Evolutionary conservation across 257 asterid genomes (phyloP).

Genomic region (Forsythia suspensa): DNA sequence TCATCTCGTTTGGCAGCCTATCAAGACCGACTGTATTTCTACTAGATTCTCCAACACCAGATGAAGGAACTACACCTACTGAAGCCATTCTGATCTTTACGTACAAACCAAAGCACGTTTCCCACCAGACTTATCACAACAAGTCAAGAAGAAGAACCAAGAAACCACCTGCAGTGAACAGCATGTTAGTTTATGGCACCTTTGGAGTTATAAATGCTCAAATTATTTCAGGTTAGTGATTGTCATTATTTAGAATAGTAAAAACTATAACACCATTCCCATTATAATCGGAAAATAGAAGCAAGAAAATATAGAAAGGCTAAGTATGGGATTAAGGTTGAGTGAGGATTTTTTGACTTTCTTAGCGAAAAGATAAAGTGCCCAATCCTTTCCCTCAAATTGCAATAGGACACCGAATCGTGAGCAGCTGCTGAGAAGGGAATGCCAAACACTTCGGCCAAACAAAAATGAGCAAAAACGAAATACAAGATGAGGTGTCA

Average conservation of each 20-base stretch:
- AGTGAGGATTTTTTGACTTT: background rate
- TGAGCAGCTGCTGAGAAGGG: background rate
- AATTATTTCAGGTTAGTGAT: background rate
- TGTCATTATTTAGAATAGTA: background rate
- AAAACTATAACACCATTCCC: background rate
- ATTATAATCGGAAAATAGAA: too few species aligned
- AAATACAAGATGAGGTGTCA: background rate
- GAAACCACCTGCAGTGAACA: slow-evolving; percentile 33
- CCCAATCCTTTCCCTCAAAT: background rate
- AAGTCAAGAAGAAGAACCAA: slow-evolving; percentile 12
- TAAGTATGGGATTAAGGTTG: background rate
- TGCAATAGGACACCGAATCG: background rate
- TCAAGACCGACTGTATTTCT: slow-evolving; percentile 37
- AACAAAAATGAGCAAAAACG: background rate
- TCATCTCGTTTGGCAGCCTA: slow-evolving; percentile 58
- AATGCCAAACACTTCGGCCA: background rate
- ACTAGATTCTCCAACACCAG: slow-evolving; percentile 46
- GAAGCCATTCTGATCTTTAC: slow-evolving; percentile 36
- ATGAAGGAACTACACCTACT: slow-evolving; percentile 36
- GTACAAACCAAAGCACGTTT: slow-evolving; percentile 3
- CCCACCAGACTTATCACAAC: slow-evolving; percentile 16
- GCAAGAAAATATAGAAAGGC: background rate
- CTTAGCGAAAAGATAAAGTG: background rate
- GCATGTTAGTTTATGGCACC: slow-evolving; percentile 8
- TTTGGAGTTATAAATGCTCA: background rate